phyloP scores from a whole-genome alignment of 73 alveolate species.

The Stentor coeruleus region DNA sequence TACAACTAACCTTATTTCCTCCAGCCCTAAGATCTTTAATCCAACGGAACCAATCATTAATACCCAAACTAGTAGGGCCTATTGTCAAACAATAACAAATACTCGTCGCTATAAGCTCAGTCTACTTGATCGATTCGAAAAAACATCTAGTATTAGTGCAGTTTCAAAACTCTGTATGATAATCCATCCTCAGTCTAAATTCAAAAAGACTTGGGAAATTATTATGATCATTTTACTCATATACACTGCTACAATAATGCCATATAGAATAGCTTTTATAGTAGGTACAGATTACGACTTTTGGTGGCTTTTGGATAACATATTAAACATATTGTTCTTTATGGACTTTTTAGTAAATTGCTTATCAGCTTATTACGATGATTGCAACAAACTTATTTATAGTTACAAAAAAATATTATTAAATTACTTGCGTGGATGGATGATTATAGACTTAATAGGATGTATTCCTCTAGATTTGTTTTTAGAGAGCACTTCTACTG shows the following conservation, averaged over 20 bases:
- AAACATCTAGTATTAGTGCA: too few relatives aligned
- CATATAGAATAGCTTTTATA: conserved; percentile 3
- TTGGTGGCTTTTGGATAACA: conserved; percentile 29
- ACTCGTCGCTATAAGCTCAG: too few relatives aligned
- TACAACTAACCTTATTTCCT: too few relatives aligned
- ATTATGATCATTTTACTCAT: neutral
- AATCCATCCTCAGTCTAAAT: conserved; percentile 52
- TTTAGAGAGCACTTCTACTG: neutral
- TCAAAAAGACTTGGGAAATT: neutral
- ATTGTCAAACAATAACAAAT: too few relatives aligned
- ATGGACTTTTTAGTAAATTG: conserved; percentile 59
- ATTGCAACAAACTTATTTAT: conserved; percentile 55
- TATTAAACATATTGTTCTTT: conserved; percentile 59
- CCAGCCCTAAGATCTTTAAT: too few relatives aligned
- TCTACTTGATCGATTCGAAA: too few relatives aligned
- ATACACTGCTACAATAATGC: neutral
- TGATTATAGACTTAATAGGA: conserved; percentile 60
- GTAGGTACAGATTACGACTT: neutral
- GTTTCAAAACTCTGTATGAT: conserved; percentile 24
- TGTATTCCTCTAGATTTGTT: conserved; percentile 53
- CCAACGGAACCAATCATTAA: too few relatives aligned
- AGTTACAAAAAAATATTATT: conserved; percentile 32
- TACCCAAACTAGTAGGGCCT: too few relatives aligned
- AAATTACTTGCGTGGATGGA: conserved; percentile 62
- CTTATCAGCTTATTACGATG: conserved; percentile 74